Conservation (phyloP, 1,284 basidiomycete species). For the Entoloma clypeatum region DNA sequence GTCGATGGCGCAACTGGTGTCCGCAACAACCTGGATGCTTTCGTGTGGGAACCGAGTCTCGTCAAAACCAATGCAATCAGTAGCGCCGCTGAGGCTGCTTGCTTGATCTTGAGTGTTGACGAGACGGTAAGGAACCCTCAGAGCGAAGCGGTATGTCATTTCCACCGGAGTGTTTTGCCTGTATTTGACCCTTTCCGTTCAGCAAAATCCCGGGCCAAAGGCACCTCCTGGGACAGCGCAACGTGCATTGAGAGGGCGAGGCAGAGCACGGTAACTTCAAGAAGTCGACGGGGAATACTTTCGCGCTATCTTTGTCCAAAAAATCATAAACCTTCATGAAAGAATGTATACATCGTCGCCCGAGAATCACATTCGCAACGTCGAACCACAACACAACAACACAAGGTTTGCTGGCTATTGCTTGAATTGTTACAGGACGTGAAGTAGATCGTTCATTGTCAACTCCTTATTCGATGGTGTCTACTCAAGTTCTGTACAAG, state of each 20-base stretch:
- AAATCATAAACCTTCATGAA: too few species aligned
- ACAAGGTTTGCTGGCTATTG: too few species aligned
- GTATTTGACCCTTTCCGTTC: conserved; percentile 13
- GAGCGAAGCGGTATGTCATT: conserved; percentile 70
- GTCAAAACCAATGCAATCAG: conserved; percentile 96
- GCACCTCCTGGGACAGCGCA: conserved; percentile 83
- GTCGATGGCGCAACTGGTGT: conserved; percentile 89
- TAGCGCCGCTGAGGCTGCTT: conserved; percentile 95
- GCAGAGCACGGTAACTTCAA: conserved; percentile 49
- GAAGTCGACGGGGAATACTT: not conserved
- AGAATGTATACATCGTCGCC: not conserved
- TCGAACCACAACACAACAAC: too few species aligned
- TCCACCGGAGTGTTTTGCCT: conserved; percentile 7
- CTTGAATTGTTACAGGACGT: too few species aligned
- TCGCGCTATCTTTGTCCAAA: not conserved
- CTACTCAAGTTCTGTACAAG: too few species aligned
- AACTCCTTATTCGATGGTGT: too few species aligned
- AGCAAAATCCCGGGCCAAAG: conserved; percentile 75
- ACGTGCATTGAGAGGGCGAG: conserved; percentile 78
- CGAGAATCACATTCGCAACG: too few species aligned
- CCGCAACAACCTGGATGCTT: conserved; percentile 93
- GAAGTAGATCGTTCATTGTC: too few species aligned
- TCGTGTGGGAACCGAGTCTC: conserved; percentile 97
- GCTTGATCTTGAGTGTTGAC: conserved; percentile 91
- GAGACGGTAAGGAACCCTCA: conserved; percentile 94